phyloP scores from a whole-genome alignment of 257 asterid species.

The Knoxia roxburghii region DNA sequence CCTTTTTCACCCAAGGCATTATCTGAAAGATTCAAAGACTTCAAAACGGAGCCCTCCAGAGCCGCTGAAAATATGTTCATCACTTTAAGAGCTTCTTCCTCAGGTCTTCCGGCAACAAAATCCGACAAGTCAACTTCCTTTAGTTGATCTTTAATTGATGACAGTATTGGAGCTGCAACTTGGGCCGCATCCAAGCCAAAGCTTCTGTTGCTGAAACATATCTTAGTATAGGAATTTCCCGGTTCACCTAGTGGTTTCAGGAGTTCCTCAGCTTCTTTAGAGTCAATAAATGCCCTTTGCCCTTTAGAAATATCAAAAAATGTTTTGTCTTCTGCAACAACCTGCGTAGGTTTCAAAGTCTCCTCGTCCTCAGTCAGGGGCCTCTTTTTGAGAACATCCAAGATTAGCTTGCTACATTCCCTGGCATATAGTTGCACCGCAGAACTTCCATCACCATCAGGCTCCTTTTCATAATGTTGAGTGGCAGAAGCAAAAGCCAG shows the following conservation, averaged over 20 bases:
- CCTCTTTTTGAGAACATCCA: constrained; percentile 65
- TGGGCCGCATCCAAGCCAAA: constrained; percentile 73
- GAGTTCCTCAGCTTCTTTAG: constrained; percentile 68
- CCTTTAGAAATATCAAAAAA: constrained; percentile 86
- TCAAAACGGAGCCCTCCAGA: constrained; percentile 76
- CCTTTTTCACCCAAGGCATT: constrained; percentile 98
- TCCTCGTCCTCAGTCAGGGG: constrained; percentile 34
- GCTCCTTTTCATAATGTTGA: constrained; percentile 65
- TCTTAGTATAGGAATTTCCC: constrained; percentile 61
- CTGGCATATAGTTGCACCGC: constrained; percentile 93
- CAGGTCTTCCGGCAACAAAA: constrained; percentile 95
- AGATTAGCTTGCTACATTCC: constrained; percentile 82
- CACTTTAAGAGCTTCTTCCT: constrained; percentile 90
- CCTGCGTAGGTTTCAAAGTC: constrained; percentile 27
- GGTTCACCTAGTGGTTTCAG: constrained; percentile 64
- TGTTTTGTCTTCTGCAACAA: constrained; percentile 27
- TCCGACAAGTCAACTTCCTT: constrained; percentile 91
- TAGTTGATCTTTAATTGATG: constrained; percentile 64
- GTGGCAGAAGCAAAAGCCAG: constrained; percentile 56
- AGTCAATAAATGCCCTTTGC: constrained; percentile 74
- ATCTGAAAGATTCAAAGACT: constrained; percentile 71
- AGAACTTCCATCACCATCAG: constrained; percentile 95
- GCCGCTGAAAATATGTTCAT: constrained; percentile 88
- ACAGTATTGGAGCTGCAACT: constrained; percentile 77
- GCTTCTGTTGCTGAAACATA: constrained; percentile 95